Evolutionary conservation across 2,329 filamentous ascomycete genomes (phyloP).

Genomic region (Ophiosphaerella korrae): DNA sequence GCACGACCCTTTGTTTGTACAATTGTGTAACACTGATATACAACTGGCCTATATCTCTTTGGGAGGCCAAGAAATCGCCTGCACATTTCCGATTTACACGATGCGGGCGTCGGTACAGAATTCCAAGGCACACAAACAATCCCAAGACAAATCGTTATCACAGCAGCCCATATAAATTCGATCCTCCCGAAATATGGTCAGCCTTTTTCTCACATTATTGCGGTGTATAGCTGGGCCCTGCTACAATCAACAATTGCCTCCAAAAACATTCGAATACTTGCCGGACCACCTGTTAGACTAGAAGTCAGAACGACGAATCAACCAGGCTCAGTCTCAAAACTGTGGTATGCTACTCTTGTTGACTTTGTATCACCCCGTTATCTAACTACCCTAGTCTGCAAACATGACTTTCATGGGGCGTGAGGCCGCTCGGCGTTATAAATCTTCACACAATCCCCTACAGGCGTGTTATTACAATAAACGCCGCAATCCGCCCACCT

Average conservation of each 20-base stretch:
- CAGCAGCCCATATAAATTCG: not conserved
- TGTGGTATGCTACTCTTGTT: not conserved
- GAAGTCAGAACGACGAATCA: too few species aligned
- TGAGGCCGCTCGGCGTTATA: slow-evolving; percentile 21
- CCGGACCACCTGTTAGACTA: not conserved
- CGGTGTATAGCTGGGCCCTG: too few species aligned
- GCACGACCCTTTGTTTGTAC: slow-evolving; percentile 7
- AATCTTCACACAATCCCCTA: slow-evolving; percentile 14
- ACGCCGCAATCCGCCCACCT: slow-evolving; percentile 26
- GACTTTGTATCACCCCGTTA: not conserved
- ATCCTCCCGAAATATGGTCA: not conserved
- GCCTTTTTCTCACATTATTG: not conserved
- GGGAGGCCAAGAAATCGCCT: not conserved
- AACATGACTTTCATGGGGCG: slow-evolving; percentile 20
- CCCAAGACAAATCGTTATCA: too few species aligned
- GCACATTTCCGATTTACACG: not conserved
- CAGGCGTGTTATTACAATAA: slow-evolving; percentile 30
- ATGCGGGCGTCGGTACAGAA: too few species aligned
- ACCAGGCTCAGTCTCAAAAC: too few species aligned
- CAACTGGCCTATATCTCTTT: slow-evolving; percentile 6
- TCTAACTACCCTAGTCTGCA: slow-evolving; percentile 1
- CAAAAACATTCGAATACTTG: too few species aligned
- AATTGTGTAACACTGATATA: slow-evolving; percentile 14
- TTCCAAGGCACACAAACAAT: too few species aligned
- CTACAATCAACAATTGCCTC: too few species aligned